A percentile compares a stretch with the other conserved stretches of the same genome.
Evolutionary conservation across 441 rosid genomes (phyloP).

Genomic region (Omphalea diandra): DNA sequence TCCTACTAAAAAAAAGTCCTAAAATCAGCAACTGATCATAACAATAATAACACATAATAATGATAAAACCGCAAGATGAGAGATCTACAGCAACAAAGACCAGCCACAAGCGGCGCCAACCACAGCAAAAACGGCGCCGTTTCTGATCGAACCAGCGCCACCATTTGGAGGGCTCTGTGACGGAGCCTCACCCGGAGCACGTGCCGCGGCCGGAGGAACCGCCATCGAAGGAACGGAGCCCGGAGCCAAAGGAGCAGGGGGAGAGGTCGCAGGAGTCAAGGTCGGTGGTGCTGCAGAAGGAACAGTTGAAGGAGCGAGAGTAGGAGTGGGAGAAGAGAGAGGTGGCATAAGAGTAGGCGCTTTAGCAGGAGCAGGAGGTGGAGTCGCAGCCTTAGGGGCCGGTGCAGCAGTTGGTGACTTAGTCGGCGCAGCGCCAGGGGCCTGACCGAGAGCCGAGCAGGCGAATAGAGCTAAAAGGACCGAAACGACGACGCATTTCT

Average conservation of each 20-base stretch:
- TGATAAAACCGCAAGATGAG: slow-evolving; percentile 14
- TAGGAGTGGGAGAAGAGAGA: slow-evolving; percentile 25
- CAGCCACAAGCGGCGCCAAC: slow-evolving; percentile 31
- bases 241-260: slow-evolving; percentile 9
- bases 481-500: slow-evolving; percentile 27
- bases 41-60: no score
- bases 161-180: slow-evolving; percentile 21
- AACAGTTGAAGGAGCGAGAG: no score
- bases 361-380: no score
- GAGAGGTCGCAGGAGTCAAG: slow-evolving; percentile 31
- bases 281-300: slow-evolving; percentile 3
- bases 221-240: background rate
- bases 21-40: slow-evolving; percentile 5
- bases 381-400: no score
- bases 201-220: background rate
- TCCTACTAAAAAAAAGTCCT: slow-evolving; percentile 18
- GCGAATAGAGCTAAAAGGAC: slow-evolving; percentile 47
- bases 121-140: slow-evolving; percentile 36
- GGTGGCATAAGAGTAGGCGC: no score
- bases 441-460: slow-evolving; percentile 55
- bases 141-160: slow-evolving; percentile 36
- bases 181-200: no score
- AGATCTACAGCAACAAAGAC: slow-evolving; percentile 52
- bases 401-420: slow-evolving; percentile 33
- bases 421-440: slow-evolving; percentile 55